Evolutionary conservation across 768 basidiomycete species (phyloP).

Genomic region (Pisolithus albus): DNA sequence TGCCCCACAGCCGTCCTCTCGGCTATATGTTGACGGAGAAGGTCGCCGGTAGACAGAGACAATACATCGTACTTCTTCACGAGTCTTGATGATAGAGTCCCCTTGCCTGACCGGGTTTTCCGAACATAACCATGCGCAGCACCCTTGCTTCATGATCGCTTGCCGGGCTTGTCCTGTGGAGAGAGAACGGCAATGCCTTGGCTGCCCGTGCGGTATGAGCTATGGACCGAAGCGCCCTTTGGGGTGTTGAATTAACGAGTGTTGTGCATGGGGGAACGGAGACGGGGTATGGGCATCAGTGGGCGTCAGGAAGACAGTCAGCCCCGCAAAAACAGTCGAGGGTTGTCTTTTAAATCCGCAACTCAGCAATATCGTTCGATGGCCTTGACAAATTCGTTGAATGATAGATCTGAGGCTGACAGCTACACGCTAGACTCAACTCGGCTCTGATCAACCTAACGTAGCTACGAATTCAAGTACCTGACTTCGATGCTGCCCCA

Average conservation of each 20-base stretch:
- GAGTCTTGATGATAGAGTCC: slow-evolving; percentile 70
- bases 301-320: not conserved
- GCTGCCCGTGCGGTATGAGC: slow-evolving; percentile 25
- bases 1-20: slow-evolving; percentile 67
- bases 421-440: not conserved
- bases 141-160: slow-evolving; percentile 17
- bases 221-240: slow-evolving; percentile 18
- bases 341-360: not conserved
- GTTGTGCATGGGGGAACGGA: slow-evolving; percentile 2
- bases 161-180: slow-evolving; percentile 28
- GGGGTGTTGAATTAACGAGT: slow-evolving; percentile 3
- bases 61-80: slow-evolving; percentile 76
- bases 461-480: too few relatives aligned
- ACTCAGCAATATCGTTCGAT: not conserved
- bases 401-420: not conserved
- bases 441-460: too few relatives aligned
- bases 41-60: slow-evolving; percentile 76
- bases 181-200: slow-evolving; percentile 47
- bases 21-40: slow-evolving; percentile 77
- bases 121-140: slow-evolving; percentile 51
- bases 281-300: slow-evolving; percentile 15
- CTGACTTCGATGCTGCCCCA: too few relatives aligned
- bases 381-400: not conserved
- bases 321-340: not conserved
- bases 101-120: slow-evolving; percentile 75